Percentiles rank a stretch among this genome's conserved stretches.
Evolutionary conservation across 805 yeast species (phyloP).

Genomic region (Ogataea ramenticola): DNA sequence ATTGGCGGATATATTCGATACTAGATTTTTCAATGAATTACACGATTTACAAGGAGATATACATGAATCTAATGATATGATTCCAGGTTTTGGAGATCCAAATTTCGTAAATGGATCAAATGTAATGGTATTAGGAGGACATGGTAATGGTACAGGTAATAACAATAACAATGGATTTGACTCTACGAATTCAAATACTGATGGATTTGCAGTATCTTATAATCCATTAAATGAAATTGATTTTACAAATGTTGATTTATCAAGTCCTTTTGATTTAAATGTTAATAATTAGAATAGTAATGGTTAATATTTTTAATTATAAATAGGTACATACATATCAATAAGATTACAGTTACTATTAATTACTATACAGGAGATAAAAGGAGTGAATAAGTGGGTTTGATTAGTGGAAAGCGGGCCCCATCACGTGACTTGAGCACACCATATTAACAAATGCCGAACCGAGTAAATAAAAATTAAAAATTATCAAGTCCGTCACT

Average conservation of each 20-base stretch:
- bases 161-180: too few relatives aligned
- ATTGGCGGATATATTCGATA: constrained; percentile 26
- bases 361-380: too few relatives aligned
- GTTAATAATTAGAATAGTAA: constrained; percentile 2
- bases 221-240: constrained; percentile 30
- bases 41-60: constrained; percentile 17
- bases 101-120: background rate
- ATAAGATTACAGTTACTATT: too few relatives aligned
- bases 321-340: background rate
- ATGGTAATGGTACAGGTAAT: background rate
- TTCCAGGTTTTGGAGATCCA: constrained; percentile 3
- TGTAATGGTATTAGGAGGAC: background rate
- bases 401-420: too few relatives aligned
- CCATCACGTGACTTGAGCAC: too few relatives aligned
- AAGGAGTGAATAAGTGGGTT: too few relatives aligned
- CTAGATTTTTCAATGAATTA: constrained; percentile 24
- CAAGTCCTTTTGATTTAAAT: constrained; percentile 15
- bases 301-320: constrained; percentile 1
- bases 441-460: too few relatives aligned
- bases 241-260: constrained; percentile 30
- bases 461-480: too few relatives aligned
- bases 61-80: constrained; percentile 8
- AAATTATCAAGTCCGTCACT: too few relatives aligned
- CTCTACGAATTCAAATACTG: too few relatives aligned
- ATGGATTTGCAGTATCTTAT: constrained; percentile 6